Evolutionary conservation across 2,329 filamentous ascomycete genomes (phyloP).

Genomic region (Xylaria sp.): DNA sequence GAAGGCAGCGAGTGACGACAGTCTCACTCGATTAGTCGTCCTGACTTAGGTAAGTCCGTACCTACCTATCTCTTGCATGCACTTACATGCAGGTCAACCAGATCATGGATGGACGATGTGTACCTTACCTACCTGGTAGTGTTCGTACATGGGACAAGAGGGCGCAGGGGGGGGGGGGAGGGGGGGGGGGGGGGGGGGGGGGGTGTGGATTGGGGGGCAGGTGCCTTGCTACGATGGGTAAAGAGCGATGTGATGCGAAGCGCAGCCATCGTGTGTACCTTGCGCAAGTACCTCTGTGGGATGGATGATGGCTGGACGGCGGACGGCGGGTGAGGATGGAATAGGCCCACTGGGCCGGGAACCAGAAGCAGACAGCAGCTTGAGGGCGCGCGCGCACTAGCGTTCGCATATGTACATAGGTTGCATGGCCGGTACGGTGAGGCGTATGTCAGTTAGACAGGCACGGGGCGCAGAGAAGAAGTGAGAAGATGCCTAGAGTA

Average conservation of each 20-base stretch:
- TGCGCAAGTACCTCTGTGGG: not conserved
- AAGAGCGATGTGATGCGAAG: slow-evolving; percentile 13
- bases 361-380: not conserved
- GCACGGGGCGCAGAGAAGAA: too few species aligned
- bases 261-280: slow-evolving; percentile 28
- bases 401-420: too few species aligned
- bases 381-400: too few species aligned
- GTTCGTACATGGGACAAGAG: slow-evolving; percentile 19
- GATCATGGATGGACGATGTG: too few species aligned
- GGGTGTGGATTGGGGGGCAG: slow-evolving; percentile 21
- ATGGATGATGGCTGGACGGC: not conserved
- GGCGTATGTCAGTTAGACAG: too few species aligned
- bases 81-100: slow-evolving; percentile 24
- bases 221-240: slow-evolving; percentile 32
- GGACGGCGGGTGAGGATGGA: not conserved
- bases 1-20: slow-evolving; percentile 35
- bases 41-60: slow-evolving; percentile 29
- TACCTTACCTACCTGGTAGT: too few species aligned
- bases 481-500: too few species aligned
- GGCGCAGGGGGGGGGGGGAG: slow-evolving; percentile 29
- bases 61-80: slow-evolving; percentile 26
- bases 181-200: slow-evolving; percentile 20
- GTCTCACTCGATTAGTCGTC: slow-evolving; percentile 33
- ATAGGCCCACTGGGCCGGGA: not conserved
- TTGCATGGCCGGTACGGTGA: not conserved